Evolutionary conservation across 768 basidiomycete genomes (phyloP), one percentile per base, ranked within the genome.

Genomic region (Inosperma sp.): DNA sequence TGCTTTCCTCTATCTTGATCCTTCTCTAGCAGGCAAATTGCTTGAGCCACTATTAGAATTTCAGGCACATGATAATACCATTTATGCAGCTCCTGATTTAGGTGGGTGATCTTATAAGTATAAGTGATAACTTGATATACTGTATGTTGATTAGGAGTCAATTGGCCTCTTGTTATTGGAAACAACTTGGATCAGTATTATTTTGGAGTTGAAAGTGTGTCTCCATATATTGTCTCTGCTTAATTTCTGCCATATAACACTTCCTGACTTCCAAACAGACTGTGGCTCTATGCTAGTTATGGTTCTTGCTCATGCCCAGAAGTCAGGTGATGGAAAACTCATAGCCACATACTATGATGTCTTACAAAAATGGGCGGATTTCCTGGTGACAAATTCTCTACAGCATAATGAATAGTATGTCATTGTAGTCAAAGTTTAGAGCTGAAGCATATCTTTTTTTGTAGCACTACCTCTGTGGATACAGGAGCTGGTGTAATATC

Each of bases 31-130:
- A 1, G 71, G 70, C 51, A 68, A 70, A 51, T 66, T 79, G 2
- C 67, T 82, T 2, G 63, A 74, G 23, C 74, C 78, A 9, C 63
- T 81, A 13, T 70, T 82, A 25, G 68, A 72, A 46, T 80, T 78
- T 55, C 49, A 42, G 27, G 62, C 62, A 29, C 49, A 26, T 12
- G 36, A 23, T 22, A 59, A 61, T 37, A 33, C 33, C 9, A 23
- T 27, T 8, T 52, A 36, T 30, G 68, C 67, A 0, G 58, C 63
- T 14, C 59, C 68, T n/a, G 70, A 71, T 56, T 53, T 70, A 7
- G 70, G 70, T 68, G 26, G 2, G 52, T 3, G 8, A 17, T 31
- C 40, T 10, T 23, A 17, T 10, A 30, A 25, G 2, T 26, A n/a
- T n/a, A n/a, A n/a, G n/a, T n/a, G n/a, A n/a, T n/a, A n/a, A n/a